Percentiles rank a stretch among this genome's conserved stretches.
Evolutionary conservation across 164 flowering plant species (phyloP).

Genomic region (Berberis thunbergii): DNA sequence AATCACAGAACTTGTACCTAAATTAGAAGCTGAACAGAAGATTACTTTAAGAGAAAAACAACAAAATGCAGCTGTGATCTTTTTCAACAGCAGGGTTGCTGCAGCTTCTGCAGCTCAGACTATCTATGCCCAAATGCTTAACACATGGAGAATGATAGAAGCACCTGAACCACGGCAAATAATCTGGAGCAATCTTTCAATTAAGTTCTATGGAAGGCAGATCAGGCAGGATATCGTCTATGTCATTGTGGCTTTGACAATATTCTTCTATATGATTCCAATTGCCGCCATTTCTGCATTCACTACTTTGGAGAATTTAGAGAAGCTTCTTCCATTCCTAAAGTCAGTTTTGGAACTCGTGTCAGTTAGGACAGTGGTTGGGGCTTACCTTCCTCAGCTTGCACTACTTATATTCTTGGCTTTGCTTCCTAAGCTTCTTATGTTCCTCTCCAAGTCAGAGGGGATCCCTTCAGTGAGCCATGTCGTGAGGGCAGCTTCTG

Average conservation of each 20-base stretch:
- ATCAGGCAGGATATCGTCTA: conserved; percentile 60
- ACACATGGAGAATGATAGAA: conserved; percentile 66
- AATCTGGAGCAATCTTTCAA: conserved; percentile 60
- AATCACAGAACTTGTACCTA: conserved; percentile 51
- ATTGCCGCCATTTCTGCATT: conserved; percentile 72
- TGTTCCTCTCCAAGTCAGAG: conserved; percentile 71
- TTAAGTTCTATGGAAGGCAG: conserved; percentile 49
- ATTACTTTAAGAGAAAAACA: conserved; percentile 66
- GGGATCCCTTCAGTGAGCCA: conserved; percentile 82
- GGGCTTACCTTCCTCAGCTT: conserved; percentile 90
- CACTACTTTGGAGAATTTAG: conserved; percentile 66
- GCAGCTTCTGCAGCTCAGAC: conserved; percentile 78
- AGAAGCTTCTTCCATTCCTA: conserved; percentile 61
- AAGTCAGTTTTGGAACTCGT: conserved; percentile 43
- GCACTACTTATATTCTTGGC: conserved; percentile 76
- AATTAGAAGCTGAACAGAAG: conserved; percentile 73
- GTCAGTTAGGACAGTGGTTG: conserved; percentile 59
- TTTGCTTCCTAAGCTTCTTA: conserved; percentile 64
- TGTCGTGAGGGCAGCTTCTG: conserved; percentile 78
- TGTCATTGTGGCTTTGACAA: conserved; percentile 50
- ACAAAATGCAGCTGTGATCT: conserved; percentile 52
- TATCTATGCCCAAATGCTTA: conserved; percentile 55
- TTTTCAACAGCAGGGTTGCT: conserved; percentile 54
- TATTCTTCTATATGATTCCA: conserved; percentile 84
- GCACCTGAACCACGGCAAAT: conserved; percentile 84